phyloP scores from a whole-genome alignment of 2,329 filamentous ascomycete species.

The Shiraia bambusicola region DNA sequence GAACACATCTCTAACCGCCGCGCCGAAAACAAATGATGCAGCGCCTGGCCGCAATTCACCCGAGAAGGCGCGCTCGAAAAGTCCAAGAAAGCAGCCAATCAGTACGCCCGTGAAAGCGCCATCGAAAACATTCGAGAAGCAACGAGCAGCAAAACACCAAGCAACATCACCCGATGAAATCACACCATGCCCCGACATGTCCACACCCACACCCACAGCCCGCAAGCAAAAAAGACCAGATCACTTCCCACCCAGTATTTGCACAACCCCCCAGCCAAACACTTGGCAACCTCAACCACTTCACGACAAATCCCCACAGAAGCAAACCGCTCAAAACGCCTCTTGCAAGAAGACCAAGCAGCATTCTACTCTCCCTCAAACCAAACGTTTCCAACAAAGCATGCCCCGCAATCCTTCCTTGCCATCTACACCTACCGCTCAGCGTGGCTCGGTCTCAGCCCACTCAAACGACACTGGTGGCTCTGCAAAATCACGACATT shows the following conservation, averaged over 20 bases:
- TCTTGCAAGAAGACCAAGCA: not conserved
- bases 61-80: too few relatives aligned
- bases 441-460: slow-evolving; percentile 5
- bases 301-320: not conserved
- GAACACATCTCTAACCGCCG: too few relatives aligned
- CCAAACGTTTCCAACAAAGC: not conserved
- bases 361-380: not conserved
- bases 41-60: too few relatives aligned
- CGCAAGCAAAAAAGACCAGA: slow-evolving; percentile 16
- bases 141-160: not conserved
- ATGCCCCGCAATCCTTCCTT: slow-evolving; percentile 1
- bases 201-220: slow-evolving; percentile 24
- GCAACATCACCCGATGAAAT: slow-evolving; percentile 1
- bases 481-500: slow-evolving; percentile 9
- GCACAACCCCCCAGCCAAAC: not conserved
- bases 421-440: not conserved
- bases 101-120: not conserved
- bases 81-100: not conserved
- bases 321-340: too few relatives aligned
- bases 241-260: slow-evolving; percentile 14
- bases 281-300: not conserved
- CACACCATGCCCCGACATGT: slow-evolving; percentile 18
- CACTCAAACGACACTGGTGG: slow-evolving; percentile 3
- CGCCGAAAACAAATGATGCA: too few relatives aligned
- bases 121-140: not conserved